Evolutionary conservation across 139 green algal species (phyloP).

Genomic region (Chlorella sp.): DNA sequence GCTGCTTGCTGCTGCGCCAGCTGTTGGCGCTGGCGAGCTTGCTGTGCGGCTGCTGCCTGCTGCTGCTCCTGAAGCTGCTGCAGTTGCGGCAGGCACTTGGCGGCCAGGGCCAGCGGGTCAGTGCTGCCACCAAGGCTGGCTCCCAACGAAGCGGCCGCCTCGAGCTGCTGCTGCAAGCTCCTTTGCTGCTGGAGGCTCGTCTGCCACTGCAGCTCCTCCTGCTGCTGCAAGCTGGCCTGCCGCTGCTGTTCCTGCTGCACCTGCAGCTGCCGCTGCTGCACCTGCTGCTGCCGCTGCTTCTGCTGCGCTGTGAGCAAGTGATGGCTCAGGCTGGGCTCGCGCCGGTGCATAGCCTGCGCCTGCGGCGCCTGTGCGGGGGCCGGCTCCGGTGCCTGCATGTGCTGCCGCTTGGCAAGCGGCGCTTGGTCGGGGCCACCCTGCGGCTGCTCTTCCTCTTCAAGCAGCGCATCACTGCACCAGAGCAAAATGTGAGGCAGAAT

Average conservation of each 20-base stretch:
- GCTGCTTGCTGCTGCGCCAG: neutral
- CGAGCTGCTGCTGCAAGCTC: neutral
- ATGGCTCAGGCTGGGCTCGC: neutral
- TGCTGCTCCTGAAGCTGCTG: constrained; percentile 18
- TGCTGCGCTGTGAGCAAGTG: neutral
- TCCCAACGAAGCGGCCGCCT: neutral
- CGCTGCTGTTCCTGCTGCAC: neutral
- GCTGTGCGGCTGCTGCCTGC: neutral
- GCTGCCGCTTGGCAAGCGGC: constrained; percentile 26
- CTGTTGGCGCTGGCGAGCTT: neutral
- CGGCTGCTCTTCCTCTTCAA: constrained; percentile 26
- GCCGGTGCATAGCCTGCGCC: neutral
- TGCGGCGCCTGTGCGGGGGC: no score
- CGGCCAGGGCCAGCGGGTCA: neutral
- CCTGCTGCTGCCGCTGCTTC: neutral
- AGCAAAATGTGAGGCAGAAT: neutral
- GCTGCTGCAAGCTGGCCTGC: neutral
- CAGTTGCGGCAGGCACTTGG: constrained; percentile 18
- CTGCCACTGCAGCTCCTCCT: constrained; percentile 12
- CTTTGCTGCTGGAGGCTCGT: neutral
- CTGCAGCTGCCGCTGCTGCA: neutral
- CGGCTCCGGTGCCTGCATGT: constrained; percentile 10
- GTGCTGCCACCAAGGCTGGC: neutral
- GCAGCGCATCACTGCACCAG: neutral
- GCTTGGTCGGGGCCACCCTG: constrained; percentile 1